Evolutionary conservation across 1,284 basidiomycete genomes (phyloP).

Genomic region (Ceratobasidium sp.): DNA sequence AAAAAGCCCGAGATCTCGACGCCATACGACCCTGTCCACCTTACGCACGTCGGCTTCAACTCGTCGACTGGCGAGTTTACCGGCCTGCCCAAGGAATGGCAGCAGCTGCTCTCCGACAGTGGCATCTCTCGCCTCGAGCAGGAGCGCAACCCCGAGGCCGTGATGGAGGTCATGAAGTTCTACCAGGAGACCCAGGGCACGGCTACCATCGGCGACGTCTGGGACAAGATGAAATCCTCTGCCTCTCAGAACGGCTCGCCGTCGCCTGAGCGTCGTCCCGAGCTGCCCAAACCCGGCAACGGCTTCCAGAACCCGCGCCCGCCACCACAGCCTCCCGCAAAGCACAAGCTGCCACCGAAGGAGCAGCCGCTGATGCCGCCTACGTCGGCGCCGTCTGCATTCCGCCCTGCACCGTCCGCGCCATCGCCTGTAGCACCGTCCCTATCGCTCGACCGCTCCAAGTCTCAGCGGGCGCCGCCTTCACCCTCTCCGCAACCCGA

Average conservation of each 20-base stretch:
- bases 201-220: slow-evolving; percentile 55
- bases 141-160: slow-evolving; percentile 97
- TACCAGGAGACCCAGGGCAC: slow-evolving; percentile 76
- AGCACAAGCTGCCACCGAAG: slow-evolving; percentile 32
- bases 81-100: slow-evolving; percentile 98
- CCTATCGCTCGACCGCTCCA: slow-evolving; percentile 65
- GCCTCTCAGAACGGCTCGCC: slow-evolving; percentile 29
- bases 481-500: neutral
- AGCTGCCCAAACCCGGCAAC: slow-evolving; percentile 47
- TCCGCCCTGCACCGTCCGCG: neutral
- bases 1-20: slow-evolving; percentile 95
- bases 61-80: slow-evolving; percentile 98
- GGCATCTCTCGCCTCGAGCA: slow-evolving; percentile 96
- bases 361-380: neutral
- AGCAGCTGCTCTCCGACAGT: slow-evolving; percentile 89
- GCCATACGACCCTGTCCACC: slow-evolving; percentile 97
- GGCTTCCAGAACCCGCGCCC: slow-evolving; percentile 41
- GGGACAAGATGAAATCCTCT: slow-evolving; percentile 75
- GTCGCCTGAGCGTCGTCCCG: slow-evolving; percentile 47
- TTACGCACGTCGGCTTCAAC: slow-evolving; percentile 99
- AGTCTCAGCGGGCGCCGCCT: neutral
- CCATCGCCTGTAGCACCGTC: slow-evolving; percentile 56
- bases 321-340: neutral
- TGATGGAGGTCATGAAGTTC: slow-evolving; percentile 99
- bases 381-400: neutral